A percentile compares a stretch with the other conserved stretches of the same genome.
These are phyloP conservation scores for Podaxis carcinomalis DNA, from an alignment of 768 basidiomycete species.

Conservation along the genomic window DNA sequence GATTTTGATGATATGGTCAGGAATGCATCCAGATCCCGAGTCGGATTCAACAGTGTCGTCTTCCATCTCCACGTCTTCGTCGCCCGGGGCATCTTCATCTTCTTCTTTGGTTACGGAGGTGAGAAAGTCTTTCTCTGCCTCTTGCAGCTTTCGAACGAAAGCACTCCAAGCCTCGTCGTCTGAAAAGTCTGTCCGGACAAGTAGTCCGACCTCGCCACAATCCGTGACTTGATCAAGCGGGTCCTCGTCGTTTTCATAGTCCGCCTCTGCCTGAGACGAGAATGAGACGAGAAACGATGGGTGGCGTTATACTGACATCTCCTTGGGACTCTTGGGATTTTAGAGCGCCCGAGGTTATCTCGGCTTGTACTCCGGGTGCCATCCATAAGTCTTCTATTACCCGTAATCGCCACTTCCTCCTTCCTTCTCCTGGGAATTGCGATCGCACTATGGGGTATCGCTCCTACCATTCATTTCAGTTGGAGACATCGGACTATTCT, in stretches of 20 bases:
- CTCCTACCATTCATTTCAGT: constrained; percentile 12
- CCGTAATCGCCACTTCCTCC: constrained; percentile 52
- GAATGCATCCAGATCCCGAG: constrained; percentile 21
- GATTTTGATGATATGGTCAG: constrained; percentile 43
- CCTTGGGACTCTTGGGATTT: not conserved
- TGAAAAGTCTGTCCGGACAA: constrained; percentile 72
- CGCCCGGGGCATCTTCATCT: not conserved
- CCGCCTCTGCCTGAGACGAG: not conserved
- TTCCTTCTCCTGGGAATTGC: constrained; percentile 46
- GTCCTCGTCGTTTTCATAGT: constrained; percentile 40
- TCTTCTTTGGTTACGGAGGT: constrained; percentile 14
- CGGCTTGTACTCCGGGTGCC: constrained; percentile 14
- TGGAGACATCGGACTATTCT: not conserved
- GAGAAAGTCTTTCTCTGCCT: constrained; percentile 54
- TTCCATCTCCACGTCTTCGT: constrained; percentile 18
- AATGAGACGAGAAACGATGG: not conserved
- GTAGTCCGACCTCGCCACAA: constrained; percentile 49
- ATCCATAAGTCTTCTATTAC: constrained; percentile 49
- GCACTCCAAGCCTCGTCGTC: constrained; percentile 61
- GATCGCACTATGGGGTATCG: constrained; percentile 40
- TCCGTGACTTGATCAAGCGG: constrained; percentile 47
- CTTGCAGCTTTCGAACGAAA: constrained; percentile 47
- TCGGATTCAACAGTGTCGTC: constrained; percentile 27
- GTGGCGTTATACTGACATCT: constrained; percentile 1
- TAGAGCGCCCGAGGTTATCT: constrained; percentile 15